Evolutionary conservation across 2,329 filamentous ascomycete species (phyloP).

Genomic region (Fusarium illudens): DNA sequence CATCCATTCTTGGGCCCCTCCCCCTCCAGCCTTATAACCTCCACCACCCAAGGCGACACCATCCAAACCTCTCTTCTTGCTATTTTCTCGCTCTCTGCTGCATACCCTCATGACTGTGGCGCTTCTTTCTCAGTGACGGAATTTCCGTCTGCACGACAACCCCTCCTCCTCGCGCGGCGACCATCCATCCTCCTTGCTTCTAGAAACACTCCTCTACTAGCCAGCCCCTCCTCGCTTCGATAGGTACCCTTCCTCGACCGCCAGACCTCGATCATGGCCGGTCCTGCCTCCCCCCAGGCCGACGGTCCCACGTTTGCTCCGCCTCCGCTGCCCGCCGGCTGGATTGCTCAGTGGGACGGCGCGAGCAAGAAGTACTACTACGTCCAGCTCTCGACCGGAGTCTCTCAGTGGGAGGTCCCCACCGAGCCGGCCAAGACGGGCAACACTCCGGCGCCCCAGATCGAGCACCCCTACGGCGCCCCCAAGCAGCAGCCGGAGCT

Average conservation of each 20-base stretch:
- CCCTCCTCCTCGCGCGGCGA: slow-evolving; percentile 17
- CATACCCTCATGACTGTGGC: slow-evolving; percentile 40
- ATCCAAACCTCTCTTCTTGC: slow-evolving; percentile 31
- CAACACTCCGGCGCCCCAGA: slow-evolving; percentile 63
- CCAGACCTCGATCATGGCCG: slow-evolving; percentile 56
- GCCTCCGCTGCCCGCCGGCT: slow-evolving; percentile 69
- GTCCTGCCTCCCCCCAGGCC: slow-evolving; percentile 65
- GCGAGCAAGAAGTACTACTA: slow-evolving; percentile 73
- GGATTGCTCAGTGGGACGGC: slow-evolving; percentile 76
- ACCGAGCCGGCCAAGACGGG: slow-evolving; percentile 70
- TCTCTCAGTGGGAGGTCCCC: slow-evolving; percentile 78
- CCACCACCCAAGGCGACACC: slow-evolving; percentile 35
- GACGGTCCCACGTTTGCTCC: slow-evolving; percentile 68
- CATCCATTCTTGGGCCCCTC: slow-evolving; percentile 26
- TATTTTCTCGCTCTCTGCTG: slow-evolving; percentile 14
- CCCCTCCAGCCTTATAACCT: slow-evolving; percentile 35
- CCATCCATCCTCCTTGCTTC: slow-evolving; percentile 7
- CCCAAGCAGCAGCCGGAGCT: slow-evolving; percentile 60
- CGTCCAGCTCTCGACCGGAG: slow-evolving; percentile 75
- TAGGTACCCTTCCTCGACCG: slow-evolving; percentile 27
- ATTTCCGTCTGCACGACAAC: slow-evolving; percentile 32
- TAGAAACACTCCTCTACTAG: not conserved
- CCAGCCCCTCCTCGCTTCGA: slow-evolving; percentile 17
- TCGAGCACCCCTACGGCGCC: slow-evolving; percentile 70
- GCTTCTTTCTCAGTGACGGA: slow-evolving; percentile 40